These are phyloP conservation scores for Metschnikowia chrysomelidarum DNA, from an alignment of 805 yeast genomes.

Conservation along the genomic window DNA sequence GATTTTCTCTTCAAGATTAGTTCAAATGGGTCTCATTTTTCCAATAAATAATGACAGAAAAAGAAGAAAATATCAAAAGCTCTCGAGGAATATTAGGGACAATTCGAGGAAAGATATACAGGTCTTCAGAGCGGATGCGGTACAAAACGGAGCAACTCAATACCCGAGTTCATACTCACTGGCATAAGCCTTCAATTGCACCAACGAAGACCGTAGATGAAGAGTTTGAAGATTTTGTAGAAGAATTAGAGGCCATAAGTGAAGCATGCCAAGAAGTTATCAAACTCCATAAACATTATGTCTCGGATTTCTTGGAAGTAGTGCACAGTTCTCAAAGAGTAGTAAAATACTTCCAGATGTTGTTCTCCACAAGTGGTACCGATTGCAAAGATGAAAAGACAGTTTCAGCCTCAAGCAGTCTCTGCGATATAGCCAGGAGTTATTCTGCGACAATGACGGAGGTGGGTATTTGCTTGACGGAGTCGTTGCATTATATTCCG, in stretches of 20 bases:
- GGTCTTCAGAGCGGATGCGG: slow-evolving; percentile 7
- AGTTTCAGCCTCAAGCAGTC: slow-evolving; percentile 1
- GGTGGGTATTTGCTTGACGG: slow-evolving; percentile 12
- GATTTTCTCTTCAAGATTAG: too few species aligned
- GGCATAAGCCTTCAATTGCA: slow-evolving; percentile 6
- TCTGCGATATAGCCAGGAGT: slow-evolving; percentile 22
- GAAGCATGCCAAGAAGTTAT: slow-evolving; percentile 12
- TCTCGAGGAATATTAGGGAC: slow-evolving; percentile 5
- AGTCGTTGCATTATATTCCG: slow-evolving; percentile 10
- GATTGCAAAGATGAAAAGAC: background rate
- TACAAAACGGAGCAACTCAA: slow-evolving; percentile 7
- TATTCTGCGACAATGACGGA: slow-evolving; percentile 20
- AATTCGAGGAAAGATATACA: slow-evolving; percentile 8
- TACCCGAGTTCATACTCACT: slow-evolving; percentile 10
- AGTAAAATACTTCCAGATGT: slow-evolving; percentile 24
- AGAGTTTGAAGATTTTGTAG: slow-evolving; percentile 30
- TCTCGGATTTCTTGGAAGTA: slow-evolving; percentile 12
- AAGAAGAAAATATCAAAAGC: background rate
- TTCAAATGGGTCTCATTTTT: too few species aligned
- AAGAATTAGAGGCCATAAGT: slow-evolving; percentile 20
- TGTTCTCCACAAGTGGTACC: slow-evolving; percentile 10
- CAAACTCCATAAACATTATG: slow-evolving; percentile 9
- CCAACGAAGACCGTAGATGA: slow-evolving; percentile 33
- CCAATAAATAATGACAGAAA: slow-evolving; percentile 2
- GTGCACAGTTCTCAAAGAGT: slow-evolving; percentile 20